Percentiles rank a stretch among this genome's conserved stretches.
Conservation (phyloP, 202 grass and related monocot genomes). For the Schoenoplectus triqueter region DNA sequence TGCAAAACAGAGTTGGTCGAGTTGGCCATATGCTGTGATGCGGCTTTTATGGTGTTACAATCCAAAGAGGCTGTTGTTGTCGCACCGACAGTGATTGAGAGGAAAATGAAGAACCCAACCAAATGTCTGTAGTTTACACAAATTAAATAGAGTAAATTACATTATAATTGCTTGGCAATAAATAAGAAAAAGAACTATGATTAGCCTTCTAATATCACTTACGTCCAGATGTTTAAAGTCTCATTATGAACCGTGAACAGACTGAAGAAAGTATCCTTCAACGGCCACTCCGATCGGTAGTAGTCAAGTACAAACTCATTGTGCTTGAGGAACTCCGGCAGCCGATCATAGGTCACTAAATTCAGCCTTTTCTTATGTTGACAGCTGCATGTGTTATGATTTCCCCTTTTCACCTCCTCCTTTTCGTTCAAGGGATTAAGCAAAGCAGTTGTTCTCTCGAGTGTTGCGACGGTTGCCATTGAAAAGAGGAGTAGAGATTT, state of each 20-base stretch:
- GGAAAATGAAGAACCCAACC: slow-evolving; percentile 85
- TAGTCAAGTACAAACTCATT: slow-evolving; percentile 84
- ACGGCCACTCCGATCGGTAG: slow-evolving; percentile 86
- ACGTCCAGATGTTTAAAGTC: slow-evolving; percentile 93
- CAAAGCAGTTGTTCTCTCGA: slow-evolving; percentile 15
- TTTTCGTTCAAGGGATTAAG: background rate
- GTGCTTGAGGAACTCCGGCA: slow-evolving; percentile 75
- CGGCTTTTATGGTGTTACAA: background rate
- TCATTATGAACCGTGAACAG: slow-evolving; percentile 82
- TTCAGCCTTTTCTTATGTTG: background rate
- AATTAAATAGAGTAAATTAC: background rate
- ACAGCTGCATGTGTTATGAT: background rate
- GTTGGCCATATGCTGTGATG: slow-evolving; percentile 24
- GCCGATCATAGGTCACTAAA: slow-evolving; percentile 18
- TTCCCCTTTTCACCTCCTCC: background rate
- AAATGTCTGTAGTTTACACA: slow-evolving; percentile 51
- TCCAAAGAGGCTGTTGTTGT: slow-evolving; percentile 50
- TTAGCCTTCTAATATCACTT: slow-evolving; percentile 22
- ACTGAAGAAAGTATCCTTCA: slow-evolving; percentile 74
- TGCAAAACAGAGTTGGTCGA: background rate
- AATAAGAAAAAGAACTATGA: background rate
- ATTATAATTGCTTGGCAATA: background rate
- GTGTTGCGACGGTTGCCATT: slow-evolving; percentile 16
- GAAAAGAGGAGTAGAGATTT: background rate
- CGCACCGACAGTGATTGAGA: slow-evolving; percentile 58